These are phyloP conservation scores for Citrus glauca DNA, from an alignment of 345 rosid species.

Conservation along the genomic window DNA sequence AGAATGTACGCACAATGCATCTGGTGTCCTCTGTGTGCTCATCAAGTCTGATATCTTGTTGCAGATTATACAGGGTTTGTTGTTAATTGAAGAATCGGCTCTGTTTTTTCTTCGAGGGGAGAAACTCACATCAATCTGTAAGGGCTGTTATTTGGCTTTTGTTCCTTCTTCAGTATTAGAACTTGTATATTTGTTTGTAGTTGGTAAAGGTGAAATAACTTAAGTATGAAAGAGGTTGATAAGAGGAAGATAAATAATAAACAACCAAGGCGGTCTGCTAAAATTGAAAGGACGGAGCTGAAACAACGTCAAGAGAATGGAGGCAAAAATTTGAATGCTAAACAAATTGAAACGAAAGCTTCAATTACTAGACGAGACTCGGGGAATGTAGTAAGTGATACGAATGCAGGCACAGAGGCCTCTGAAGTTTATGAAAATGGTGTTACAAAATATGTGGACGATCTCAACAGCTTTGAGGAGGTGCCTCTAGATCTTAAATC, in stretches of 20 bases:
- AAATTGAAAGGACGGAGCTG: conserved; percentile 42
- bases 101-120: neutral
- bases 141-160: neutral
- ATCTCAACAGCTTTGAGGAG: conserved; percentile 43
- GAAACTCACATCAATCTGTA: neutral
- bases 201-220: conserved; percentile 13
- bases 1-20: neutral
- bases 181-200: conserved; percentile 14
- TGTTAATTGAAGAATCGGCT: neutral
- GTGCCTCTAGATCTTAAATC: conserved; percentile 30
- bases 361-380: conserved; percentile 38
- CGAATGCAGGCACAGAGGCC: conserved; percentile 50
- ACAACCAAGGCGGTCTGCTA: conserved; percentile 53
- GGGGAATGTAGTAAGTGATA: conserved; percentile 43
- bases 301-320: conserved; percentile 46
- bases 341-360: conserved; percentile 44
- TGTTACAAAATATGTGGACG: conserved; percentile 65
- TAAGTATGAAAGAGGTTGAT: conserved; percentile 42
- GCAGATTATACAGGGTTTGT: conserved; percentile 12
- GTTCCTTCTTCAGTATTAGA: conserved; percentile 5
- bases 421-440: conserved; percentile 51
- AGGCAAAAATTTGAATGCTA: conserved; percentile 33
- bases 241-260: conserved; percentile 52
- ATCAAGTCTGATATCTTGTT: neutral
- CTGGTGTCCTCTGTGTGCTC: neutral